Evolutionary conservation across 495 filamentous ascomycete species (phyloP).

Genomic region (Penicillium samsonianum): DNA sequence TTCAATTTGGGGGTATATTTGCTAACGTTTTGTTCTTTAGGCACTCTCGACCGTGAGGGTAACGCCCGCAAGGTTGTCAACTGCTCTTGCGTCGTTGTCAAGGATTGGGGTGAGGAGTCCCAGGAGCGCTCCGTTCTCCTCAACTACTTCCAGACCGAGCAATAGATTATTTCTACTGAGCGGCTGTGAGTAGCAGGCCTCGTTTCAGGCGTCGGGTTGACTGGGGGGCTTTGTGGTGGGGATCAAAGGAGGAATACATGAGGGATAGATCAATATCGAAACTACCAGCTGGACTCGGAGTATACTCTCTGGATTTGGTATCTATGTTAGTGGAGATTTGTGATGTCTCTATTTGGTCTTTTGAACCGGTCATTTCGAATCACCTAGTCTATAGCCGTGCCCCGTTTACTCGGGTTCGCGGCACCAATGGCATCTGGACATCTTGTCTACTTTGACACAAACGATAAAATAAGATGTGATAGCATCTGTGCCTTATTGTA

Average conservation of each 20-base stretch:
- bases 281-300: neutral
- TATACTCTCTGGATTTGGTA: neutral
- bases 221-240: slow-evolving; percentile 8
- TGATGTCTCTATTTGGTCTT: slow-evolving; percentile 8
- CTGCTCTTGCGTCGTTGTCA: slow-evolving; percentile 99
- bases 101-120: slow-evolving; percentile 99
- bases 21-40: slow-evolving; percentile 48
- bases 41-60: slow-evolving; percentile 97
- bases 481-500: slow-evolving; percentile 1
- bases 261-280: slow-evolving; percentile 2
- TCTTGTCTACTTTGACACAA: slow-evolving; percentile 27
- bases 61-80: slow-evolving; percentile 99
- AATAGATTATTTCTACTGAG: slow-evolving; percentile 47
- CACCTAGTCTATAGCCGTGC: slow-evolving; percentile 20
- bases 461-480: slow-evolving; percentile 25
- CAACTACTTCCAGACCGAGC: slow-evolving; percentile 98
- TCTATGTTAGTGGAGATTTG: neutral
- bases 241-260: slow-evolving; percentile 8
- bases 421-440: slow-evolving; percentile 22
- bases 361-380: slow-evolving; percentile 4
- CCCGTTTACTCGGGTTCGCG: slow-evolving; percentile 34
- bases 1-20: neutral
- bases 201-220: slow-evolving; percentile 6
- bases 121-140: slow-evolving; percentile 97
- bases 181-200: slow-evolving; percentile 9